Evolutionary conservation across 2,329 filamentous ascomycete genomes (phyloP).

Genomic region (Hypoxylon sp.): DNA sequence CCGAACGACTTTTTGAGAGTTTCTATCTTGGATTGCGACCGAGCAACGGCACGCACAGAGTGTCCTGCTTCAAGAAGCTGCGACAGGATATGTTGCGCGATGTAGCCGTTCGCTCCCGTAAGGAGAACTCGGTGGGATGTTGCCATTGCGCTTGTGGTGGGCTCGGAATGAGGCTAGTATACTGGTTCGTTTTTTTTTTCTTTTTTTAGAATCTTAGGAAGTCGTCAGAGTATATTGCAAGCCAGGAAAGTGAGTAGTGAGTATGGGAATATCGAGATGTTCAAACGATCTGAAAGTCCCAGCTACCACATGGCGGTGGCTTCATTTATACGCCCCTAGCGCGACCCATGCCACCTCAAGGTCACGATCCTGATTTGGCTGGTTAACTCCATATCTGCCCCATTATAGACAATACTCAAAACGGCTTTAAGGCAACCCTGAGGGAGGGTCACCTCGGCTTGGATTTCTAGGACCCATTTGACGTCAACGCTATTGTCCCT

Average conservation of each 20-base stretch:
- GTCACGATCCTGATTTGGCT: slow-evolving; percentile 1
- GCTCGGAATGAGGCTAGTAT: neutral
- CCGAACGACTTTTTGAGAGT: slow-evolving; percentile 47
- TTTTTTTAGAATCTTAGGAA: too few species aligned
- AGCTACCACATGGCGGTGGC: slow-evolving; percentile 2
- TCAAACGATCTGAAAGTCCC: neutral
- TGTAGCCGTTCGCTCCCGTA: slow-evolving; percentile 44
- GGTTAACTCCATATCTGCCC: neutral
- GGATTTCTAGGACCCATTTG: neutral
- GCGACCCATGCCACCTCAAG: neutral
- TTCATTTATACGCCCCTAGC: slow-evolving; percentile 14
- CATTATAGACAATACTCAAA: slow-evolving; percentile 16
- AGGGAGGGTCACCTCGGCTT: slow-evolving; percentile 7
- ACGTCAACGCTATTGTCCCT: neutral
- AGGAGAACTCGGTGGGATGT: slow-evolving; percentile 40
- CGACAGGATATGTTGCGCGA: slow-evolving; percentile 42
- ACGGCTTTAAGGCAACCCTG: neutral
- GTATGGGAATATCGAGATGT: neutral
- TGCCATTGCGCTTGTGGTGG: slow-evolving; percentile 20
- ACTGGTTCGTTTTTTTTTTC: neutral
- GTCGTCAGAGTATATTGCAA: neutral
- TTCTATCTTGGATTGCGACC: slow-evolving; percentile 49
- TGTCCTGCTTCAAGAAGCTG: slow-evolving; percentile 45
- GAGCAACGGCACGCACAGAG: slow-evolving; percentile 51
- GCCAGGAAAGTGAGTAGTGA: neutral